phyloP scores from a whole-genome alignment of 2,329 filamentous ascomycete species.

The Aspergillus eucalypticola region DNA sequence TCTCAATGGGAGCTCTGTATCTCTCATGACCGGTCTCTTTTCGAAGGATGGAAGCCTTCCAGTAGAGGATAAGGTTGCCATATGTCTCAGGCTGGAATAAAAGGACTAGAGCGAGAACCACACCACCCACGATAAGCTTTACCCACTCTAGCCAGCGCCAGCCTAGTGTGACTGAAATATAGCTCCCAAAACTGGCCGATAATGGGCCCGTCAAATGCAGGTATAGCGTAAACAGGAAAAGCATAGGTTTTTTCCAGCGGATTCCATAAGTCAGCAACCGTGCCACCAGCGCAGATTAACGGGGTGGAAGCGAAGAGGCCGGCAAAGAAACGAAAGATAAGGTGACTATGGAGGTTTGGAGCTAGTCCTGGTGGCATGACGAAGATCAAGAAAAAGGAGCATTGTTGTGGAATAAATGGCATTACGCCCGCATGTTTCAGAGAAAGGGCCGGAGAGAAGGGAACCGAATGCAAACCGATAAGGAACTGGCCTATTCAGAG shows the following conservation, averaged over 20 bases:
- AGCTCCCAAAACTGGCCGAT: conserved; percentile 25
- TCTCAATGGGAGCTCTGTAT: conserved; percentile 51
- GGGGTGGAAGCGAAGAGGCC: conserved; percentile 51
- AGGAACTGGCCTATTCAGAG: conserved; percentile 48
- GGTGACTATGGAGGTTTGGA: conserved; percentile 51
- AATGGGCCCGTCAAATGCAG: conserved; percentile 41
- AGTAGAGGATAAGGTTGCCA: conserved; percentile 45
- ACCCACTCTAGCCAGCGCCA: conserved; percentile 51
- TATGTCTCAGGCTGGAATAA: conserved; percentile 55
- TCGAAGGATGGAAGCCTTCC: conserved; percentile 47
- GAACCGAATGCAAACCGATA: conserved; percentile 53
- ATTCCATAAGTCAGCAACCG: conserved; percentile 50
- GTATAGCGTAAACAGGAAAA: conserved; percentile 54
- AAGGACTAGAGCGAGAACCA: conserved; percentile 39
- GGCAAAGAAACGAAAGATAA: conserved; percentile 53
- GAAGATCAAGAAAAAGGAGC: conserved; percentile 53
- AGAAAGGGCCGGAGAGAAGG: conserved; percentile 52
- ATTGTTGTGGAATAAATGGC: conserved; percentile 52
- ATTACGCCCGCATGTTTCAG: conserved; percentile 52
- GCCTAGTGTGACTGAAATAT: conserved; percentile 23
- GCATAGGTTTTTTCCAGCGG: conserved; percentile 51
- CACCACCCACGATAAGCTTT: conserved; percentile 39
- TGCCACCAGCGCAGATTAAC: conserved; percentile 49
- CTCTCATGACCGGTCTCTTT: conserved; percentile 45
- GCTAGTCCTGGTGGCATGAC: conserved; percentile 51